Evolutionary conservation across 495 filamentous ascomycete species (phyloP), one percentile per base, ranked within the genome.

Genomic region (Aspergillus biplanus): DNA sequence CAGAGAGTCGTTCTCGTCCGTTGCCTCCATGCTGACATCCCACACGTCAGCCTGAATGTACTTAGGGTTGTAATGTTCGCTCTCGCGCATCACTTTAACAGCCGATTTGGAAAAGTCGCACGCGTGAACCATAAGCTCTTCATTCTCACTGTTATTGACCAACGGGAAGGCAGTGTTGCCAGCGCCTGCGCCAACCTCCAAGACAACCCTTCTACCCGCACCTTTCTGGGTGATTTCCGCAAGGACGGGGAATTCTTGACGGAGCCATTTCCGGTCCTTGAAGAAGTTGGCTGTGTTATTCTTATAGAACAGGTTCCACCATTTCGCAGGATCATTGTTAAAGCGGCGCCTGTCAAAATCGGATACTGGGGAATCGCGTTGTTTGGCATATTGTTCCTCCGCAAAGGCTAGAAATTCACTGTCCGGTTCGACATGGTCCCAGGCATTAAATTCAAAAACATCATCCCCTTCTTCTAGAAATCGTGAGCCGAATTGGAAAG

Each of bases 211-310:
- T 6, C 78, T 81, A 1, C 88, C 89, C 0, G 86, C 84, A 33
- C 82, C 84, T 58, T 84, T 80, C 56, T 80, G 78, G 5, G 90
- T 91, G 34, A 94, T 81, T 35, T 88, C 80, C 0, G 81, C 84
- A 13, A 99, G 79, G 3, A 97, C 79, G 0, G 95, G 95, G 63
- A 98, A 99, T 74, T 99, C 95, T 73, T 97, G 93, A 47, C 86
- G 87, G 39, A 99, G 77, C 95, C 95, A 99, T 73, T 97, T 97
- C 53, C 95, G 88, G 68, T 99, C 89, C 77, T 99, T 98, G 88
- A 99, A 99, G 80, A 99, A 99, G 72, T 97, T 97, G 58, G 86
- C 83, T 6, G 88, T 90, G 77, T 99, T 97, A 76, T 97, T 93
- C 73, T 90, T 89, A 79, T 99, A 99, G 79, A 99, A 99, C 47